Conservation (phyloP, 176 grass and related monocot genomes). For the Urochloa ruziziensis region DNA sequence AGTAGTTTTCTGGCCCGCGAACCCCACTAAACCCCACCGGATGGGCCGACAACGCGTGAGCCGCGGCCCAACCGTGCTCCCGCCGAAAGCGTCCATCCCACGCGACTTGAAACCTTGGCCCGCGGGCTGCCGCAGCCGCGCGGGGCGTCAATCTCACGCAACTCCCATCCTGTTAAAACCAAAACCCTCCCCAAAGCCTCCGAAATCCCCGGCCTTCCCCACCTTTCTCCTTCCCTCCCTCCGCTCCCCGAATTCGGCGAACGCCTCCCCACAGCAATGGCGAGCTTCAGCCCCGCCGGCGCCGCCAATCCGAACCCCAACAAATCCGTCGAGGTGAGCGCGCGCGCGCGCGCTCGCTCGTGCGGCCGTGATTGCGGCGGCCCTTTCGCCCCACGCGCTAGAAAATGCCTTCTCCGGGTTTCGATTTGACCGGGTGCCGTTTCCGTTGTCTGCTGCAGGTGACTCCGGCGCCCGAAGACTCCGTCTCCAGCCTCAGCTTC, state of each 20-base stretch:
- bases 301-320: constrained; percentile 60
- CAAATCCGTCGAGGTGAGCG: constrained; percentile 61
- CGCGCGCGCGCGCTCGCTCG: neutral
- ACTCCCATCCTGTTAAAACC: constrained; percentile 4
- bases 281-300: constrained; percentile 39
- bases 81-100: neutral
- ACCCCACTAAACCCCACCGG: neutral
- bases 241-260: neutral
- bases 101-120: neutral
- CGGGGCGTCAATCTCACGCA: constrained; percentile 15
- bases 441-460: constrained; percentile 11
- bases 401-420: neutral
- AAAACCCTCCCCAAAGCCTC: constrained; percentile 12
- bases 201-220: neutral
- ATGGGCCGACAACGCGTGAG: neutral
- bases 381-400: neutral
- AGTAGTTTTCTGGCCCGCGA: no score
- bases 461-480: constrained; percentile 45
- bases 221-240: neutral
- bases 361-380: neutral
- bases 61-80: neutral
- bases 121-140: neutral
- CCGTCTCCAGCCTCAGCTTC: constrained; percentile 83
- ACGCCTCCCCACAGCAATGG: constrained; percentile 28
- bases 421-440: constrained; percentile 11